Base-by-base conservation (phyloP, 495 filamentous ascomycete species). In the Durotheca rogersii region DNA sequence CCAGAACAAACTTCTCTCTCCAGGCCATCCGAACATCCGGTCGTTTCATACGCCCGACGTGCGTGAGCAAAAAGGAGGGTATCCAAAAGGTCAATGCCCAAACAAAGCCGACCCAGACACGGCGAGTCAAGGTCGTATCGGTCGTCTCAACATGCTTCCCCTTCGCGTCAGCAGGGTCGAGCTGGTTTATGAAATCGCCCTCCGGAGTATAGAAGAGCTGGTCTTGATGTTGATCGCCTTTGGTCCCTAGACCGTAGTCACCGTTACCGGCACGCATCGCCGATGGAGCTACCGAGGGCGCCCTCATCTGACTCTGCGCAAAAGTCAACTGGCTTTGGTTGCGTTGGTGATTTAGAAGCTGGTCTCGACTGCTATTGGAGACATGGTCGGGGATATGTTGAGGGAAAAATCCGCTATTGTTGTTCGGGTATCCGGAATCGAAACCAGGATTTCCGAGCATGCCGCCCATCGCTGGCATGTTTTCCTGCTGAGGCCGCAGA, bases 1-100 rank as follows among this genome's bases (percentile, higher is more conserved):
- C 79, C 7, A 98, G 75, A 4, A 95, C 83, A 30, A 98, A 29
- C 69, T 98, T 98, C 60, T 98, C 93, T 64, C 92, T 76, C 93
- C 93, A 98, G 4, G 93, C 93, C 81, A 97, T 87, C 1, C 93
- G 86, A 32, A 98, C 88, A 70, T 98, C 93, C 1, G 93, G 93
- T 32, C 93, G 83, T 71, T 95, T 95, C 93, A 97, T 98, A 14
- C 93, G 86, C 12, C 93, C 93, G 52, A 97, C 57, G 41, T 79
- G 86, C n/a, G 75, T 75, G 1, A 98, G 79, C 0, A 84, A 41
- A 40, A 90, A 90, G 1, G 91, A 96, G 1, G 93, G 93, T 53
- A 96, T 94, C 90, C 89, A 97, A 62, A 89, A 97, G 1, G 93
- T 97, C 37, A 91, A 51, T 3, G 80, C 75, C 92, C 91, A 97